Evolutionary conservation across 73 alveolate species (phyloP), one percentile per base, ranked within the genome.

Genomic region (Paramecium biaurelia): DNA sequence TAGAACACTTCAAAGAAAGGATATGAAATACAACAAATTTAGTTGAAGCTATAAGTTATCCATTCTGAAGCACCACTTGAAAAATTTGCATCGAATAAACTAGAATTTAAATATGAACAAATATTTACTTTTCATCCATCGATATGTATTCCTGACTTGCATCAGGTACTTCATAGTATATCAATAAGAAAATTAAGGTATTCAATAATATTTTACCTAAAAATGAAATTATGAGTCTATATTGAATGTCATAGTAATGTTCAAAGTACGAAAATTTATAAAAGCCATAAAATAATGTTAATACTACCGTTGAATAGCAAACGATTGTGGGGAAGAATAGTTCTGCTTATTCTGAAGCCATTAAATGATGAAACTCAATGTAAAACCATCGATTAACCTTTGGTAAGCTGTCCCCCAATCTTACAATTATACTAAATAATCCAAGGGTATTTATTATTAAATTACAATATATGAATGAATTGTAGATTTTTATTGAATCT

Each of bases 1-100:
- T 79, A 79, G 45, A 79, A 79, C 49, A 79, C 90, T 79, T 79
- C 90, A 79, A 79, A 79, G 49, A 79, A 79, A 7, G 90, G 90
- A 15, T 79, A 79, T 0, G 90, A 79, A 32, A 79, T 47, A 14
- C 90, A 79, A 11, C 76, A 79, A 18, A 79, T 30, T 42, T 30
- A 10, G 23, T 79, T 79, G 12, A 79, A 47, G 26, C 24, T 5
- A 47, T 43, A 79, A 47, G 42, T 43, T 8, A 45, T 79, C 70
- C 45, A 38, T 41, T 79, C 49, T 43, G 47, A 12, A 11, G 56
- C 38, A 30, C 58, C 21, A 21, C 18, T 21, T 14, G 38, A 8
- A 37, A 34, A 14, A 72, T 72, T 37, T 72, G 53, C 9, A 63
- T 63, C 84, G 14, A 72, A 38, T 38, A 72, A 72, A 34, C 86